These are phyloP conservation scores for Aspergillus floridensis DNA, from an alignment of 2,329 filamentous ascomycete species.

Conservation along the genomic window DNA sequence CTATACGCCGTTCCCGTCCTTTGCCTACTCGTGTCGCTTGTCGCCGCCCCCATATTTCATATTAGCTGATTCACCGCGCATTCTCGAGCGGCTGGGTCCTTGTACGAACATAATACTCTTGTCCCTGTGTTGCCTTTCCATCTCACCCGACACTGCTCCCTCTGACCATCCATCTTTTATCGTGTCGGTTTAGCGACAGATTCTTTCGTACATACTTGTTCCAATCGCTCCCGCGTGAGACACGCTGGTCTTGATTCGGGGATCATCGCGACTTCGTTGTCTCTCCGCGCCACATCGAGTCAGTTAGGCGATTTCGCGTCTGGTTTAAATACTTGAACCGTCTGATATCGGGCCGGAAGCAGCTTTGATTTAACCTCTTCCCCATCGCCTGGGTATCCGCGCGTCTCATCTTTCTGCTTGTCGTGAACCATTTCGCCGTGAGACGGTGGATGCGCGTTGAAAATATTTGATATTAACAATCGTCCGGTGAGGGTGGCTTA, in stretches of 20 bases:
- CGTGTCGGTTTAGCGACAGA: conserved; percentile 8
- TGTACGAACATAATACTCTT: conserved; percentile 14
- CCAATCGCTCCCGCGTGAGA: conserved; percentile 16
- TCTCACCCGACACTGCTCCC: conserved; percentile 2
- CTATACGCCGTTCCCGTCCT: conserved; percentile 23
- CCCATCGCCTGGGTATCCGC: conserved; percentile 22
- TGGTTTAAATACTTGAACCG: background rate
- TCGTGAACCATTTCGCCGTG: conserved; percentile 21
- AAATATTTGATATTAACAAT: conserved; percentile 19
- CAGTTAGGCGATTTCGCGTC: conserved; percentile 13
- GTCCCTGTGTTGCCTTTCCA: conserved; percentile 6
- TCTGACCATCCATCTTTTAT: background rate
- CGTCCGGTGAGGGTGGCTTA: conserved; percentile 35
- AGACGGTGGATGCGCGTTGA: conserved; percentile 36
- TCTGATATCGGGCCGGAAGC: conserved; percentile 9
- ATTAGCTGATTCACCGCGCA: conserved; percentile 20
- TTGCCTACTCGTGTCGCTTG: conserved; percentile 19
- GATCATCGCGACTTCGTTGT: conserved; percentile 11
- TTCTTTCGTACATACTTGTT: conserved; percentile 12
- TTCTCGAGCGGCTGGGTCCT: conserved; percentile 16
- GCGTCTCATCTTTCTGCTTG: conserved; percentile 26
- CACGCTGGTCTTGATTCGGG: conserved; percentile 11
- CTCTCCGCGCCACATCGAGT: conserved; percentile 2
- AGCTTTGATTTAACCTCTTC: conserved; percentile 15
- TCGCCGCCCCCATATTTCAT: conserved; percentile 14